Base-by-base conservation (phyloP, 768 basidiomycete genomes). In the Lyophyllum decastes region DNA sequence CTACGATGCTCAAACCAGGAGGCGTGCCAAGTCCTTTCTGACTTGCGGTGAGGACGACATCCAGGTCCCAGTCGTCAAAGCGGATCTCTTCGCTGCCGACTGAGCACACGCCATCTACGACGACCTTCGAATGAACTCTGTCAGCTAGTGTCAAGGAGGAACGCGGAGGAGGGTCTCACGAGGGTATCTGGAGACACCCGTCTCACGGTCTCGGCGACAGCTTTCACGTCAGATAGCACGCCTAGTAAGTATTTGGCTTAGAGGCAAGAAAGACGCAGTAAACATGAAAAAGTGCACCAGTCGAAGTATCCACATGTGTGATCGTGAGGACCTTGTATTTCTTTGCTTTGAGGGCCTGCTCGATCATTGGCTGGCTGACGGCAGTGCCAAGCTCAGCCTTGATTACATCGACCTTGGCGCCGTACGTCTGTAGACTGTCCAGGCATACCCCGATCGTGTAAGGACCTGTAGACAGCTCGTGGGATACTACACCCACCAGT, bases 241-340 rank as follows among this genome's bases (percentile, higher is more conserved):
- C 87, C 94, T 80, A 65, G 65, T 17, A 61, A 60, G 24, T 34
- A 19, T 50, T 54, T 33, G 17, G 43, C 33, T 43, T 52, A 35
- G 30, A 38, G 8, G 41, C 30, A 43, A 24, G 27, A 30, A 17
- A 6, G 4, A 19, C 24, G n/a, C 10, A 16, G 43, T 34, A 25
- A 45, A 24, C 41, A 17, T 48, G 6, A 25, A 49, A 57, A n/a
- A 17, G 68, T 73, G 46, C 50, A 81, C 87, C 87, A 45, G 91
- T 93, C 4, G 89, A 94, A 8, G 93, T 95, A 71, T 97, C 94
- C 54, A 97, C 96, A 67, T 99, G 97, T 1, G 97, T 98, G 67
- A 99, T 85, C 5, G 94, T 94, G 62, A 98, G 73, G 52, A 95
- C 65, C 72, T 95, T 96, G 82, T 92, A 97, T 65, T 85, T 86